Base-by-base conservation (phyloP, 1,139 yeast species). In the Meyerozyma smithsonii region DNA sequence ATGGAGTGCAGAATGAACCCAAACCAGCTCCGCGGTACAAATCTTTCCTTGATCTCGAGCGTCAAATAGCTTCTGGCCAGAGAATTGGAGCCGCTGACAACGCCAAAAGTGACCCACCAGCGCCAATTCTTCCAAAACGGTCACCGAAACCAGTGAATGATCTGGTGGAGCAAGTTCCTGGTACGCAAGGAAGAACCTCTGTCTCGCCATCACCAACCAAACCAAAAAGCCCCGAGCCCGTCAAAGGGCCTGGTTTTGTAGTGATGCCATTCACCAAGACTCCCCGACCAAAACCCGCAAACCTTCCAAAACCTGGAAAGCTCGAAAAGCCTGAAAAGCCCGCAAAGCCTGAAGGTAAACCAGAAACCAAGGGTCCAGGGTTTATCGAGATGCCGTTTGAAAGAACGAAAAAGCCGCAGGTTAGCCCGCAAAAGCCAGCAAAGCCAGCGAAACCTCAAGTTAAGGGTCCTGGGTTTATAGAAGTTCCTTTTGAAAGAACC, bases 1-100 rank as follows among this genome's bases (percentile, higher is more conserved):
- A 23, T 4, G n/a, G n/a, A 3, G n/a, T 12, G n/a, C n/a, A 11
- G 12, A 11, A 11, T 6, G 25, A 11, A 12, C 3, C 25, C n/a
- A 4, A 23, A 5, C 25, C 12, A 6, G 25, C 25, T 23, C 37
- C 41, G 7, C 41, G 44, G 28, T 49, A 48, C 36, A 41, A 47
- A 23, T 54, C 63, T 4, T 60, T 60, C 41, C 38, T 51, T 3
- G 53, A 56, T n/a, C 48, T 59, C 40, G 63, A 59, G 37, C 36
- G 36, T 1, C 39, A 46, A 7, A 56, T 59, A 12, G 50, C 45
- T 19, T 26, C 35, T 3, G 48, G 47, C 2, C 30, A 32, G 19
- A 24, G 32, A 35, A 20, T 21, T 28, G 19, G 40, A 24, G 12
- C n/a, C n/a, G n/a, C n/a, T n/a, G n/a, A n/a, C n/a, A n/a, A n/a